Evolutionary conservation across 108 stramenopile genomes (phyloP), one percentile per base, ranked within the genome.

Genomic region (Schizochytrium sp.): DNA sequence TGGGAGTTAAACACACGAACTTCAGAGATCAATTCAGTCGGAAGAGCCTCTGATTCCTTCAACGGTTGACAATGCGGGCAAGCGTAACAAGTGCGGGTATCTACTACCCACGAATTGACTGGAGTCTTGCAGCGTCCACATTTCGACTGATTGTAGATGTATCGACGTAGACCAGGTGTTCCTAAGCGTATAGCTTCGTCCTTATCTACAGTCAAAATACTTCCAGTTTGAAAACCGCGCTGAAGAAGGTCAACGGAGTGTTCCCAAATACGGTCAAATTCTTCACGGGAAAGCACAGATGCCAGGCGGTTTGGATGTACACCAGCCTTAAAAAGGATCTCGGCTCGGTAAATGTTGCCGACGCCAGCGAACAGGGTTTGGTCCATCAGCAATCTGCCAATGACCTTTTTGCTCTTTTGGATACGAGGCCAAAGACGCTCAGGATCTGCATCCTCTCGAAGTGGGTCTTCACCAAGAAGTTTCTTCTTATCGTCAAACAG

Each of bases 291-390:
- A 49, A 96, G 55, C 13, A 61, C 56, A 42, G 45, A 72, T 3
- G 94, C 95, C 3, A 56, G 87, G 5, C 58, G 89, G 45, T 94
- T 92, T 4, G 95, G 95, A 88, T 96, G 94, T 5, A 96, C 88
- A 4, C 94, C 94, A 3, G 94, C 94, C 57, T 94, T 90, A 91
- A 94, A 96, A 15, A 95, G 92, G n/a, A 96, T 94, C 61, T 95
- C 95, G 12, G 95, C 95, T 47, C 95, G 93, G 83, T 95, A 95
- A 59, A 96, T 96, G 88, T 96, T 96, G 10, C 95, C 95, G 2
- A 94, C 94, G 40, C 95, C 95, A 7, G 92, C 60, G 87, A 96
- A 94, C 89, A 87, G 94, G n/a, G 88, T 88, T 73, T 96, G 95
- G 83, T 96, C 95, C 95, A 96, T 96, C 53, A 96, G 91, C 38